These are phyloP conservation scores for Noccaea caerulescens DNA, from an alignment of 345 rosid genomes.

Conservation along the genomic window DNA sequence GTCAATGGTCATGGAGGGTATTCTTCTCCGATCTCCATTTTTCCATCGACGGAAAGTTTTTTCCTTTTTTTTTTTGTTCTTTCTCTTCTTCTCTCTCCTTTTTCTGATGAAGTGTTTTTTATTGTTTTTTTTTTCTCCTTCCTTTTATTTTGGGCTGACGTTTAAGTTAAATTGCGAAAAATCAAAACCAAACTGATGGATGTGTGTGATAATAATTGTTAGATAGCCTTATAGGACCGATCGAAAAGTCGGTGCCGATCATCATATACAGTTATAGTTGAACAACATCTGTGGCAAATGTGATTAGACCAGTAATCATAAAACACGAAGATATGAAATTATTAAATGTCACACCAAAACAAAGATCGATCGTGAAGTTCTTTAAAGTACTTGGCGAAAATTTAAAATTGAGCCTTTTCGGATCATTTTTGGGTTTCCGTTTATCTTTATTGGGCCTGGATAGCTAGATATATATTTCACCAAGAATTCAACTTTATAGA, in stretches of 20 bases:
- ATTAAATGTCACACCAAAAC: not conserved
- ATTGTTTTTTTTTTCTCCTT: not conserved
- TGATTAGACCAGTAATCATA: constrained; percentile 4
- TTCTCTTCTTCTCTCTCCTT: constrained; percentile 26
- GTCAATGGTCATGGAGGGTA: constrained; percentile 50
- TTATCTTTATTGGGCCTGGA: constrained; percentile 1
- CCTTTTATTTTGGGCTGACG: constrained; percentile 33
- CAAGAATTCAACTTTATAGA: too few relatives aligned
- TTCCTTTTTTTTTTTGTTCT: constrained; percentile 34
- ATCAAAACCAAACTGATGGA: not conserved
- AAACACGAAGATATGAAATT: not conserved
- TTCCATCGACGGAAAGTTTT: constrained; percentile 44
- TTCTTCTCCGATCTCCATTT: constrained; percentile 56
- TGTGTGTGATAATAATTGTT: not conserved
- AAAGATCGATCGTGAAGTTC: not conserved
- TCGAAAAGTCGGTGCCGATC: constrained; percentile 32
- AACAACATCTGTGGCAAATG: not conserved
- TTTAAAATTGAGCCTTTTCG: not conserved
- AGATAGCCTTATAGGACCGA: not conserved
- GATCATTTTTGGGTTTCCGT: constrained; percentile 1
- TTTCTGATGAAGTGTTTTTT: constrained; percentile 13
- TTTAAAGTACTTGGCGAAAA: not conserved
- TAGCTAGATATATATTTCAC: not conserved
- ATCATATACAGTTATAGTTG: not conserved
- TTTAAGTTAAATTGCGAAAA: constrained; percentile 12